Base-by-base conservation (phyloP, 1,139 yeast genomes). In the Pichia sp. region DNA sequence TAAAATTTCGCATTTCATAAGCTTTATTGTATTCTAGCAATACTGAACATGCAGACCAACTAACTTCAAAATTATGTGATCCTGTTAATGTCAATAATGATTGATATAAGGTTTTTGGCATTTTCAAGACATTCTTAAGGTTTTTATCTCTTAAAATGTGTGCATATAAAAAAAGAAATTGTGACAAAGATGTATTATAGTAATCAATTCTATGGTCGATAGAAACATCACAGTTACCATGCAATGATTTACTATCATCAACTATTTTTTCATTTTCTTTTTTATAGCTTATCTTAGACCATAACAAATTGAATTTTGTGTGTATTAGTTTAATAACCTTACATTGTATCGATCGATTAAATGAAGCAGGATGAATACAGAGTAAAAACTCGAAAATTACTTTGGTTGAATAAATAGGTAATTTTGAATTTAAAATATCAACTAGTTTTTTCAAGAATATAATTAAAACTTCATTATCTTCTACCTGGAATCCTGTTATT, bases 161-260 rank as follows among this genome's bases (percentile, higher is more conserved):
- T 36, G 49, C 45, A 46, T 39, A 42, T 8, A 46, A 29, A 32
- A 46, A 46, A 33, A 46, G 9, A 18, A 25, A 35, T 28, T 42
- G 45, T 7, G 49, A 39, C 39, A 46, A 35, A 7, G 42, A 28
- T 27, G 32, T 32, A 2, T 40, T 25, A 26, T 39, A 40, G 18
- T 11, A 26, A n/a, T 30, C 18, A 8, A 46, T n/a, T 10, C 32
- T 32, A 2, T 42, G 27, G 8, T 39, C 34, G 26, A 34, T 3
- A 4, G 32, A 37, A 25, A 30, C 8, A 9, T 33, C 11, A 11
- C 29, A 29, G 11, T 35, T 33, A 2, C 27, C 39, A 31, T 33
- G 29, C 4, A 27, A 10, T 10, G 39, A 36, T 18, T 18, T 18
- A 18, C 18, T 18, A 18, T 18, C 18, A 18, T 18, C 18, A 18